Base-by-base conservation (phyloP, 768 basidiomycete species). In the Filobasidium floriforme region DNA sequence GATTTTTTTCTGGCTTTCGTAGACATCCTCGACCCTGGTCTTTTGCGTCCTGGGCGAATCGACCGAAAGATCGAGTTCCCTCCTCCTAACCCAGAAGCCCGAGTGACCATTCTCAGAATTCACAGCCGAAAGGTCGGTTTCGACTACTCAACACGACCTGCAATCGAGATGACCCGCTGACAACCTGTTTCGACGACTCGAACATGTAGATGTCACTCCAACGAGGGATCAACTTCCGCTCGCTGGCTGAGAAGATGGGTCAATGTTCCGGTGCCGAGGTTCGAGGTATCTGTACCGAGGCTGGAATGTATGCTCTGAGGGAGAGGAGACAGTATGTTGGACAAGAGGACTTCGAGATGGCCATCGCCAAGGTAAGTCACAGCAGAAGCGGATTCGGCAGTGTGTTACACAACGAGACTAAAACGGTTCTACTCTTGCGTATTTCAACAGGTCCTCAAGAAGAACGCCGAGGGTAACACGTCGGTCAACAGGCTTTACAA, bases 1-100 rank as follows among this genome's bases (percentile, higher is more conserved):
- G n/a, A n/a, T n/a, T n/a, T n/a, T 43, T 37, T 26, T 44, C 55
- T 32, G 2, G 24, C 41, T 63, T 43, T 18, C 68, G 4, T 43
- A 89, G 93, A 98, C 79, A 96, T 97, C 69, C 84, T 98, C 68
- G 93, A 98, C 78, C 86, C 90, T 62, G 93, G 94, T 0, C 83
- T 98, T 28, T 83, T 97, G 19, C 86, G 93, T 57, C 92, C 93
- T 4, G 93, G 93, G 41, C 90, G 93, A 74, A 96, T 98, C 71
- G 93, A 98, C 79, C 82, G 88, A 49, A 97, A 97, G 82, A 99
- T 99, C 71, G 94, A 99, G 79, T 97, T 99, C 81, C 94, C 94
- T 18, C 94, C 96, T 37, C 94, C 94, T 60, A 79, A 79, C 1
- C 94, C 94, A 0, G 93, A 97, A 77, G 93, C 93, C 1, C 88